These are phyloP conservation scores for Collybia sordida DNA, from an alignment of 768 basidiomycete genomes.

Conservation along the genomic window DNA sequence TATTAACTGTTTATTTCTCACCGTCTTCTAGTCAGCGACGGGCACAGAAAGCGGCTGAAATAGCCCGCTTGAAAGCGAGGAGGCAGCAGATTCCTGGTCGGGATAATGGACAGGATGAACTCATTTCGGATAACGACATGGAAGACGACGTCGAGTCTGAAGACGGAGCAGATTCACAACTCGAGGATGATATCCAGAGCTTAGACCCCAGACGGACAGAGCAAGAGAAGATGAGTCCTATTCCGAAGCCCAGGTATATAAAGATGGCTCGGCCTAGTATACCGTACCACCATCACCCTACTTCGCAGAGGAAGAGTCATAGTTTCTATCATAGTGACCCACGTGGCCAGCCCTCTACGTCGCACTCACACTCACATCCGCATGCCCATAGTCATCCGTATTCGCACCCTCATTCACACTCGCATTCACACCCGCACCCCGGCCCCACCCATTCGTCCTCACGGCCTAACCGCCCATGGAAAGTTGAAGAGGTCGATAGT, in stretches of 20 bases:
- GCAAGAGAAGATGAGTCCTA: not conserved
- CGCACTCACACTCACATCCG: not conserved
- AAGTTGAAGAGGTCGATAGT: slow-evolving; percentile 1
- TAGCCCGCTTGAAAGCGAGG: slow-evolving; percentile 42
- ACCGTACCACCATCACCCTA: not conserved
- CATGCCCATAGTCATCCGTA: not conserved
- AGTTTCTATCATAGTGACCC: not conserved
- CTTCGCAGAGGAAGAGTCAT: no score
- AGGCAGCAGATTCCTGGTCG: slow-evolving; percentile 19
- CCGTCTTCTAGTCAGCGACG: slow-evolving; percentile 48
- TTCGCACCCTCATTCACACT: not conserved
- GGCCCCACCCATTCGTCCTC: not conserved
- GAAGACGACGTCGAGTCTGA: slow-evolving; percentile 30
- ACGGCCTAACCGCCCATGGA: slow-evolving; percentile 6
- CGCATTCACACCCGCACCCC: not conserved
- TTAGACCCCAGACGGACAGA: slow-evolving; percentile 16
- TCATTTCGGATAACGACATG: slow-evolving; percentile 22
- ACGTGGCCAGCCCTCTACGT: not conserved
- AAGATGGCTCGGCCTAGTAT: slow-evolving; percentile 9
- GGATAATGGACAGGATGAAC: slow-evolving; percentile 13
- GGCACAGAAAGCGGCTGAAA: slow-evolving; percentile 53
- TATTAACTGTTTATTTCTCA: slow-evolving; percentile 2
- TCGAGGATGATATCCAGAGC: slow-evolving; percentile 16
- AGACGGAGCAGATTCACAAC: slow-evolving; percentile 22
- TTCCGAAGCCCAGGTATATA: no score